These are phyloP conservation scores for Ambrosiella beaveri DNA, from an alignment of 2,329 filamentous ascomycete species.

Conservation along the genomic window DNA sequence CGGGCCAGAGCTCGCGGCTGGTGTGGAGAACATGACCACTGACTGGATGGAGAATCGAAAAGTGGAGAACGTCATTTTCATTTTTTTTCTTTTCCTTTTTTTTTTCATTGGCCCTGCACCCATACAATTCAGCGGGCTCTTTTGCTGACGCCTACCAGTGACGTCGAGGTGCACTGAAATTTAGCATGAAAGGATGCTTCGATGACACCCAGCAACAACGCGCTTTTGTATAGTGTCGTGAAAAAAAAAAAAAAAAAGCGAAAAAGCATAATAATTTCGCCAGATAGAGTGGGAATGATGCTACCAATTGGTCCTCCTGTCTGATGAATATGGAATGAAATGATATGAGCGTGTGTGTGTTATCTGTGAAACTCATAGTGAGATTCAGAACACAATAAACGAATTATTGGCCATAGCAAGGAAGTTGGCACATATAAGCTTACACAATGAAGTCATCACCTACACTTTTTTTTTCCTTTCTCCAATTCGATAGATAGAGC, in stretches of 20 bases:
- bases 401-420: neutral
- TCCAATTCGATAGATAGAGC: neutral
- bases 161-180: neutral
- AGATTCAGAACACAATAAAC: neutral
- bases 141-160: neutral
- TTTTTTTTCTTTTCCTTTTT: neutral
- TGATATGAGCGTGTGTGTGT: too few relatives aligned
- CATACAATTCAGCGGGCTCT: neutral
- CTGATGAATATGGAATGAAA: too few relatives aligned
- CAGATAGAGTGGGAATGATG: too few relatives aligned
- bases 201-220: conserved; percentile 2
- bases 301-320: too few relatives aligned
- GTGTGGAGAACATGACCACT: neutral
- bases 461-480: neutral
- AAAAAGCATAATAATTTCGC: too few relatives aligned
- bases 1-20: neutral
- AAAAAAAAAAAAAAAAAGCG: too few relatives aligned
- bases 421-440: neutral
- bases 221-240: neutral
- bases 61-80: neutral
- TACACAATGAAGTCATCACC: neutral
- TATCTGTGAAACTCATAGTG: neutral
- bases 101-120: neutral
- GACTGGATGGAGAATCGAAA: neutral
- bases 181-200: conserved; percentile 2